Base-by-base conservation (phyloP, 2,329 filamentous ascomycete species). In the Penicillium sp. region DNA sequence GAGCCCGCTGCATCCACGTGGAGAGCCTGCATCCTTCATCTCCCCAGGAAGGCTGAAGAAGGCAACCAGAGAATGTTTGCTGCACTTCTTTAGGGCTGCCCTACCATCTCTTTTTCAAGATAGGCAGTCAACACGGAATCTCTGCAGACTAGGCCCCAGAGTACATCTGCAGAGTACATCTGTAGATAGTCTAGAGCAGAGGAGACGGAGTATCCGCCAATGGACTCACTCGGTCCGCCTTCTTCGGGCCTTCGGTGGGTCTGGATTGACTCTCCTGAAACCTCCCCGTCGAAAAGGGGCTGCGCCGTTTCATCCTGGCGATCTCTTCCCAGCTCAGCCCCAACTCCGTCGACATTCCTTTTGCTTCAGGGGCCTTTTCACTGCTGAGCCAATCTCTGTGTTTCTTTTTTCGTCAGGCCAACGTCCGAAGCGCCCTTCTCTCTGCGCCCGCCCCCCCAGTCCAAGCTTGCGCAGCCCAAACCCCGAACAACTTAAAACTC, bases 311-410 rank as follows among this genome's bases (percentile, higher is more conserved):
- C 62, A 62, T 51, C 56, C 53, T 54, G 60, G 43, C 62, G 60
- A 65, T 65, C 63, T 64, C 60, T 63, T 59, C 61, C 61, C 50
- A 55, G 42, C 61, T 59, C 59, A 63, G 57, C 55, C 57, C 63
- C 61, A 54, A 53, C 59, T 62, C 52, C 59, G 60, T 52, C 52
- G 19, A 42, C 39, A 28, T 33, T 45, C 19, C 36, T 28, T 48
- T 48, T 36, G 37, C 54, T 24, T 60, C 56, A 56, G 54, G 60
- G 62, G 51, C 24, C 37, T n/a, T 34, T 36, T 48, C 45, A 16
- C 16, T 33, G 29, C 19, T 40, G 21, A 48, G 21, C 51, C 51
- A 51, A 54, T 42, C 52, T 39, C 42, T 16, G 9, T 29, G 18
- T 24, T 21, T 1, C 11, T 42, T 10, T 45, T 44, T 34, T 37